These are phyloP conservation scores for Yamadazyma endophytica DNA, from an alignment of 805 yeast species.

Conservation along the genomic window DNA sequence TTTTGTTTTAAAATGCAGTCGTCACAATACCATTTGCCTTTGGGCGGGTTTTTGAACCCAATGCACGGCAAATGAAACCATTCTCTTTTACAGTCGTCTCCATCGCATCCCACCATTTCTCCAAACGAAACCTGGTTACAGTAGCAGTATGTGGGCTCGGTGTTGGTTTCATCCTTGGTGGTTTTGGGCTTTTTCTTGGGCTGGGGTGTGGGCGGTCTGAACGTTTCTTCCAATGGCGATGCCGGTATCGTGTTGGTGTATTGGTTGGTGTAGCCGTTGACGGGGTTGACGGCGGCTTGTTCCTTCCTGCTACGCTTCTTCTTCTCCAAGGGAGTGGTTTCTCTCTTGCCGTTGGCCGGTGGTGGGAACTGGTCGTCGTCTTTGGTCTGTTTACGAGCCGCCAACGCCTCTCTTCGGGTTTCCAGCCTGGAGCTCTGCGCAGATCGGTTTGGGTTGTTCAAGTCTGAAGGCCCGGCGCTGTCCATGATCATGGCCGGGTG, in stretches of 20 bases:
- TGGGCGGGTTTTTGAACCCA: slow-evolving; percentile 81
- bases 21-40: slow-evolving; percentile 48
- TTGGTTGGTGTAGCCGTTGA: slow-evolving; percentile 1
- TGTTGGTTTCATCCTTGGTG: slow-evolving; percentile 16
- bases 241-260: slow-evolving; percentile 1
- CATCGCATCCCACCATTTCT: slow-evolving; percentile 99
- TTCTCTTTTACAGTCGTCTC: slow-evolving; percentile 83
- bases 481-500: slow-evolving; percentile 88
- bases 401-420: slow-evolving; percentile 86
- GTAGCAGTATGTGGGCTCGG: slow-evolving; percentile 88
- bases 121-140: slow-evolving; percentile 97
- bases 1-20: slow-evolving; percentile 35
- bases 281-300: slow-evolving; percentile 2
- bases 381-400: slow-evolving; percentile 70
- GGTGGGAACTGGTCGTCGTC: slow-evolving; percentile 18
- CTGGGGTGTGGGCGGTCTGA: slow-evolving; percentile 15
- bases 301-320: slow-evolving; percentile 13
- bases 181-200: slow-evolving; percentile 17
- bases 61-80: slow-evolving; percentile 97
- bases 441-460: slow-evolving; percentile 38
- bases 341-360: slow-evolving; percentile 10
- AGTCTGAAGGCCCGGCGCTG: slow-evolving; percentile 43
- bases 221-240: slow-evolving; percentile 9
- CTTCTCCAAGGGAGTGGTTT: slow-evolving; percentile 15
- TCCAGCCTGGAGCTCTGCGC: slow-evolving; percentile 79